phyloP scores from a whole-genome alignment of 2,329 filamentous ascomycete species.

The Mycosphaerella sp. region DNA sequence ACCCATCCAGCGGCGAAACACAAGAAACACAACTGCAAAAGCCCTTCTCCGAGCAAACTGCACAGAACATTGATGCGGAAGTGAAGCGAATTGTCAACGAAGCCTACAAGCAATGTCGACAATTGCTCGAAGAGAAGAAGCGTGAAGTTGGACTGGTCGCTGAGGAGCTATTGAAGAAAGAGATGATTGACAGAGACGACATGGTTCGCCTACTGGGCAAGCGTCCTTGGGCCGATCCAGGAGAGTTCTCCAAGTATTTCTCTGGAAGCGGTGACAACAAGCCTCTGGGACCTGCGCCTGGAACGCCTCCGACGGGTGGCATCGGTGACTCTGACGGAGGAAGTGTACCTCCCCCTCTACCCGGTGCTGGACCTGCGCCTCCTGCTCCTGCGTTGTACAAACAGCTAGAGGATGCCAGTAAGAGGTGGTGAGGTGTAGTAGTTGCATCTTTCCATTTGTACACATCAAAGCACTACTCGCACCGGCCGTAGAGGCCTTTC shows the following conservation, averaged over 20 bases:
- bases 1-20: slow-evolving; percentile 52
- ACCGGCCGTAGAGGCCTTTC: too few relatives aligned
- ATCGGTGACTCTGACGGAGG: slow-evolving; percentile 14
- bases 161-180: slow-evolving; percentile 86
- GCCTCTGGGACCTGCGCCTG: slow-evolving; percentile 15
- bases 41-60: slow-evolving; percentile 92
- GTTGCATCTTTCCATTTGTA: slow-evolving; percentile 3
- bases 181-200: slow-evolving; percentile 85
- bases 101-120: slow-evolving; percentile 84
- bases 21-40: slow-evolving; percentile 68
- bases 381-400: slow-evolving; percentile 29
- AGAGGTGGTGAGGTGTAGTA: slow-evolving; percentile 13
- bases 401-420: slow-evolving; percentile 20
- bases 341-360: slow-evolving; percentile 20
- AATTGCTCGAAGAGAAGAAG: slow-evolving; percentile 79
- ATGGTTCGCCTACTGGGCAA: slow-evolving; percentile 82
- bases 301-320: slow-evolving; percentile 9
- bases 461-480: background rate
- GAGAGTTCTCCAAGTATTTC: slow-evolving; percentile 95
- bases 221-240: slow-evolving; percentile 73
- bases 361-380: slow-evolving; percentile 17
- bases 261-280: slow-evolving; percentile 30
- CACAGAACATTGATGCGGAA: slow-evolving; percentile 83
- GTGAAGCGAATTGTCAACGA: slow-evolving; percentile 87
- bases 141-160: slow-evolving; percentile 81